A percentile compares a stretch with the other conserved stretches of the same genome.
These are phyloP conservation scores for Aspergillus puulaauensis DNA, from an alignment of 2,329 filamentous ascomycete genomes.

Conservation along the genomic window DNA sequence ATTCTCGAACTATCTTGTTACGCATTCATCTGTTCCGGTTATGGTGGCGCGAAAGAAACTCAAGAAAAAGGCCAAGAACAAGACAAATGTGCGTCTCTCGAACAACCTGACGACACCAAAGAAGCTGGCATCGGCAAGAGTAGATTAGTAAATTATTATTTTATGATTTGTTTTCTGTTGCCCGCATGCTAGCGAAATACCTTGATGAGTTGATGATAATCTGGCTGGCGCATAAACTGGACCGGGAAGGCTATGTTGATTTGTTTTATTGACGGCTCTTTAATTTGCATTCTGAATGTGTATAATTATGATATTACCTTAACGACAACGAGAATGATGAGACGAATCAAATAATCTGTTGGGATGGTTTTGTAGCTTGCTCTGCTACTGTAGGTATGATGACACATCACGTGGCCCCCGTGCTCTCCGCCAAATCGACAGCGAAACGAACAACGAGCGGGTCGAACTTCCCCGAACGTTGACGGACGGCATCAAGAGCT, in stretches of 20 bases:
- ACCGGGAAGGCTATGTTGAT: not conserved
- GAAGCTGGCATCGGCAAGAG: constrained; percentile 69
- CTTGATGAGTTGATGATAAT: constrained; percentile 9
- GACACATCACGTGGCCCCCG: constrained; percentile 10
- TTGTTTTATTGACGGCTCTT: not conserved
- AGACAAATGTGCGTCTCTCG: constrained; percentile 69
- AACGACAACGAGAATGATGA: constrained; percentile 4
- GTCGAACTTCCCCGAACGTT: constrained; percentile 8
- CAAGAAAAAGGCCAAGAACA: constrained; percentile 81
- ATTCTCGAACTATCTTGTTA: constrained; percentile 96
- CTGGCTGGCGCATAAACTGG: constrained; percentile 7
- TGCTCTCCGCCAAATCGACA: constrained; percentile 7
- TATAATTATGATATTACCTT: constrained; percentile 9
- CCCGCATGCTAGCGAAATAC: constrained; percentile 3
- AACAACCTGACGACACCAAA: constrained; percentile 78
- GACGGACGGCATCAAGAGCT: constrained; percentile 1
- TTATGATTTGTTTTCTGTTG: not conserved
- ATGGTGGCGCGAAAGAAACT: constrained; percentile 95
- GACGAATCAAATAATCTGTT: not conserved
- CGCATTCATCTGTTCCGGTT: constrained; percentile 92
- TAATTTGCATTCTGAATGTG: constrained; percentile 2
- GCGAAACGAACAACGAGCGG: not conserved
- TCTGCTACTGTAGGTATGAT: not conserved
- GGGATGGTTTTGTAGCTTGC: not conserved
- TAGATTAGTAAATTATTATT: constrained; percentile 57